A percentile compares a stretch with the other conserved stretches of the same genome.
Conservation (phyloP, 306 rosid species). For the Rosa rugosa region DNA sequence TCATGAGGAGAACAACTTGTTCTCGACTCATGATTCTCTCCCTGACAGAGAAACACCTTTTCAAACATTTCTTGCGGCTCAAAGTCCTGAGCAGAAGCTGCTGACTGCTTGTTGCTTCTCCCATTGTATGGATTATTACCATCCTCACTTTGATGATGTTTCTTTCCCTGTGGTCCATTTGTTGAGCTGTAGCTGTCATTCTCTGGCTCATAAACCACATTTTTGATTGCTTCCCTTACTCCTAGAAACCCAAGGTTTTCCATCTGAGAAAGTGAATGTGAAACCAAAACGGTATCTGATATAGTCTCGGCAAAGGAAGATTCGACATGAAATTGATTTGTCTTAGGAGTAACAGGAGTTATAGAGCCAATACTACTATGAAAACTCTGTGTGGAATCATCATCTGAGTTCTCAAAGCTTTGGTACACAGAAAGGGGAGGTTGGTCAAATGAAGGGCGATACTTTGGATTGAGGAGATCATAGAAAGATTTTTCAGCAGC, state of each 20-base stretch:
- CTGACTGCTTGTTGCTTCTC: constrained; percentile 27
- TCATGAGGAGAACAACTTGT: constrained; percentile 10
- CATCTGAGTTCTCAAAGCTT: constrained; percentile 22
- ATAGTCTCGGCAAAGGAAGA: constrained; percentile 28
- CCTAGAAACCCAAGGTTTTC: constrained; percentile 14
- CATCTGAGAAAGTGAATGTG: constrained; percentile 18
- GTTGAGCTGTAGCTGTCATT: not conserved
- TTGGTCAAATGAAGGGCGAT: constrained; percentile 26
- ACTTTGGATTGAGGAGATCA: constrained; percentile 27
- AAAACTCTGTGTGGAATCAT: constrained; percentile 8
- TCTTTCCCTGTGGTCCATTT: constrained; percentile 29
- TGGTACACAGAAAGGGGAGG: constrained; percentile 7
- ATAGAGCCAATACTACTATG: constrained; percentile 25
- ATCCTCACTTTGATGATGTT: constrained; percentile 23
- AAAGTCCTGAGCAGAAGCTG: constrained; percentile 23
- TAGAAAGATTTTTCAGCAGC: constrained; percentile 32
- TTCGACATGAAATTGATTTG: constrained; percentile 17
- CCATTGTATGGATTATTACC: constrained; percentile 17
- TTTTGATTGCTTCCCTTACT: constrained; percentile 12
- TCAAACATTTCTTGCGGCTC: constrained; percentile 36
- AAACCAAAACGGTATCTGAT: constrained; percentile 19
- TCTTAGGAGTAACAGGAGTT: constrained; percentile 22
- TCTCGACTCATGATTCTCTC: constrained; percentile 20
- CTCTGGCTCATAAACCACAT: not conserved
- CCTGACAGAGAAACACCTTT: constrained; percentile 31